phyloP scores from a whole-genome alignment of 1,139 yeast genomes.

The Kazachstania sp. region DNA sequence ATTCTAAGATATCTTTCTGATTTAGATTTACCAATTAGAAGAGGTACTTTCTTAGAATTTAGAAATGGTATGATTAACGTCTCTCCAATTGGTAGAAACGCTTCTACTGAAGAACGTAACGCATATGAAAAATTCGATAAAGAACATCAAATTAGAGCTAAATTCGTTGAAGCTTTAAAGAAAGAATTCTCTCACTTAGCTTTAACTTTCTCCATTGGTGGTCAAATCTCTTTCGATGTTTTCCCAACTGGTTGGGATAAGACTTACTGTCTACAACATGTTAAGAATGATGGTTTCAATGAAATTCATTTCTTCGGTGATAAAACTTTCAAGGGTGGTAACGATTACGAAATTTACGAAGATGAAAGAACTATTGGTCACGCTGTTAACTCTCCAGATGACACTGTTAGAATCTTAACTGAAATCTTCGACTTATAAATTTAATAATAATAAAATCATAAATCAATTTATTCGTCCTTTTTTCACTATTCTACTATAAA shows the following conservation, averaged over 20 bases:
- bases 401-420: constrained; percentile 75
- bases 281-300: constrained; percentile 73
- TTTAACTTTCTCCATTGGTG: constrained; percentile 95
- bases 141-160: constrained; percentile 68
- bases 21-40: constrained; percentile 82
- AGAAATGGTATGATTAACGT: constrained; percentile 99
- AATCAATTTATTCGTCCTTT: background rate
- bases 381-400: constrained; percentile 80
- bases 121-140: constrained; percentile 83
- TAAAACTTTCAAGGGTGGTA: constrained; percentile 95
- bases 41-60: constrained; percentile 97
- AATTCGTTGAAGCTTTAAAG: constrained; percentile 75
- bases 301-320: constrained; percentile 97
- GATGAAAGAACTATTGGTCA: constrained; percentile 94
- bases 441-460: background rate
- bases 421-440: constrained; percentile 50
- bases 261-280: constrained; percentile 94
- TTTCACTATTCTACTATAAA: background rate
- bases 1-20: constrained; percentile 76
- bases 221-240: constrained; percentile 97
- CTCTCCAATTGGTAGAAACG: constrained; percentile 97
- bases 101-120: constrained; percentile 85
- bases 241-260: constrained; percentile 99
- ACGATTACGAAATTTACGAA: constrained; percentile 90
- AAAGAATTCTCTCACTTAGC: constrained; percentile 73